A percentile compares a stretch with the other conserved stretches of the same genome.
These are phyloP conservation scores for Neopestalotiopsis clavispora DNA, from an alignment of 2,329 filamentous ascomycete genomes.

Conservation along the genomic window DNA sequence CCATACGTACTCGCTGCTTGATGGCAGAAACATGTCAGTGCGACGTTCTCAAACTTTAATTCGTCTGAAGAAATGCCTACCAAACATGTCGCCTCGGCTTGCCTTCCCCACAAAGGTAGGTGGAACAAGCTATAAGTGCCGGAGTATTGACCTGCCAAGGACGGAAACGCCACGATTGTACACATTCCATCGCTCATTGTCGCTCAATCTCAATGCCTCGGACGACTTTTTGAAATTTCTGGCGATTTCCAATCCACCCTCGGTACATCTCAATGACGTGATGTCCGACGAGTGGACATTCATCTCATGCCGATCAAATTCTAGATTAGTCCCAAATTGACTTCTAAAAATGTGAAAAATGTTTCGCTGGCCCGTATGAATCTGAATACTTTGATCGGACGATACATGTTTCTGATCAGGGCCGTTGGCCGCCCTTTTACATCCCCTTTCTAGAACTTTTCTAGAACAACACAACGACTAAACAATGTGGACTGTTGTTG, in stretches of 20 bases:
- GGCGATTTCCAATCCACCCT: not conserved
- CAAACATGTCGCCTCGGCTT: not conserved
- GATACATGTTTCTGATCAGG: not conserved
- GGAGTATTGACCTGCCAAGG: not conserved
- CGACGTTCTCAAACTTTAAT: too few relatives aligned
- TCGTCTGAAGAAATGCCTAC: not conserved
- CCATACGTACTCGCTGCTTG: too few relatives aligned
- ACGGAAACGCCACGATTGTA: not conserved
- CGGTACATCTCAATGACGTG: not conserved
- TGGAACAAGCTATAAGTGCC: constrained; percentile 5
- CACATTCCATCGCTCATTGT: not conserved
- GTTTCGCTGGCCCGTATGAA: not conserved
- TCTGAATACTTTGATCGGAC: not conserved
- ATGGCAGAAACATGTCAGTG: not conserved
- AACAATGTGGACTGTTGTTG: not conserved
- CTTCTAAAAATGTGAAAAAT: not conserved
- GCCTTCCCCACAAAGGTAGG: not conserved
- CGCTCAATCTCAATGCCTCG: not conserved
- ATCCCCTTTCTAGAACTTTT: not conserved
- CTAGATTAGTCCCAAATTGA: not conserved
- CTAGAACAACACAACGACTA: not conserved
- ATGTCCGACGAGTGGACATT: not conserved
- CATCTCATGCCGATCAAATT: not conserved
- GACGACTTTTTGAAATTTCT: not conserved
- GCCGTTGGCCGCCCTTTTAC: not conserved